Evolutionary conservation across 2,329 filamentous ascomycete species (phyloP), one percentile per base, ranked within the genome.

Genomic region (Calonectria ilicicola): DNA sequence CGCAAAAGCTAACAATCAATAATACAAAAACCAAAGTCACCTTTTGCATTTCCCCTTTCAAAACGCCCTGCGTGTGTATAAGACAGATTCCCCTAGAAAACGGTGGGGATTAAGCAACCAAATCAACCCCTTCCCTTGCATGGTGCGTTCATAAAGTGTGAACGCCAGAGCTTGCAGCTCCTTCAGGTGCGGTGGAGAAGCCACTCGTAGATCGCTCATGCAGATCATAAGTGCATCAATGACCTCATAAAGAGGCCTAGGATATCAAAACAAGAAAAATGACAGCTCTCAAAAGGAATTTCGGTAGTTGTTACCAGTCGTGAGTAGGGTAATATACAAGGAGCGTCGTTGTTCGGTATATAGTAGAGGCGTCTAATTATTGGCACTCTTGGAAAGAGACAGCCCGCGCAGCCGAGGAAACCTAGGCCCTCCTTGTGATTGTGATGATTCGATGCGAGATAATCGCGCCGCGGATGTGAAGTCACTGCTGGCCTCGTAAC

Each of bases 401-500:
- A 87, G 78, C 26, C 85, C 85, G 47, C 85, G 84, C n/a, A 87
- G 75, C 42, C 85, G 81, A 21, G 84, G 82, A 70, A 86, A 81
- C 17, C 82, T 80, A 7, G 72, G 72, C 56, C 72, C 63, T 42
- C 29, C 77, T 63, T 81, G 80, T 6, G 89, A 92, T 67, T 91
- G 90, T 63, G 88, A 91, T 27, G 94, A 96, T 86, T 98, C 97
- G 76, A 98, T 91, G 74, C 95, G 90, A 60, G 93, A 93, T 76
- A 99, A 86, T 81, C 96, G 92, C 44, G 95, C 95, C 17, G 96
- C 96, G 32, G 94, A 96, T 0, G 96, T 98, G 81, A 98, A 98
- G 80, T 98, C 97, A 79, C 92, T 94, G 83, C 93, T 97, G 44
- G 91, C 92, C 84, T 98, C 96, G 82, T 95, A 98, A 83, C 94